These are phyloP conservation scores for Saccharum hybrid DNA, from an alignment of 202 grass and related monocot species.

Conservation along the genomic window DNA sequence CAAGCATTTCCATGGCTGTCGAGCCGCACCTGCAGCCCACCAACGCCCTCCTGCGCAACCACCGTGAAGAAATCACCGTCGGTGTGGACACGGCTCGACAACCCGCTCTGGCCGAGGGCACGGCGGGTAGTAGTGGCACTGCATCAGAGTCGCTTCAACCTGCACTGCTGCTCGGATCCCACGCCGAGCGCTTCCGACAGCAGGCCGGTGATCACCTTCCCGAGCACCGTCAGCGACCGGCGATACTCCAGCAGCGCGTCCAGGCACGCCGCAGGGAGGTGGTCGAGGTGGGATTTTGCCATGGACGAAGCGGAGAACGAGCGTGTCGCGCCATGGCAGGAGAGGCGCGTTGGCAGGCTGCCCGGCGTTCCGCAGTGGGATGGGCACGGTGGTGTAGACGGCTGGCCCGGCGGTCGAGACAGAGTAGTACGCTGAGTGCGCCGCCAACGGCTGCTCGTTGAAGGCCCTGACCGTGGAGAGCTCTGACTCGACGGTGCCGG, in stretches of 20 bases:
- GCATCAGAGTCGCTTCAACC: slow-evolving; percentile 45
- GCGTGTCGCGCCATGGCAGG: slow-evolving; percentile 49
- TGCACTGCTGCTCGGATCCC: background rate
- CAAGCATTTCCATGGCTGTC: slow-evolving; percentile 6
- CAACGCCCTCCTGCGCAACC: slow-evolving; percentile 37
- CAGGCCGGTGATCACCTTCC: slow-evolving; percentile 34
- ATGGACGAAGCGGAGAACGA: slow-evolving; percentile 13
- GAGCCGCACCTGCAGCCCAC: slow-evolving; percentile 47
- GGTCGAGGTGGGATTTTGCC: background rate
- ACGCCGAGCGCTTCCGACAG: slow-evolving; percentile 48
- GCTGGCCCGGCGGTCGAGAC: background rate
- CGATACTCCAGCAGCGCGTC: slow-evolving; percentile 40
- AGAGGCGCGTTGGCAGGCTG: background rate
- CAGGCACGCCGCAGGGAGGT: slow-evolving; percentile 42
- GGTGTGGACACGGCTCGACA: slow-evolving; percentile 42
- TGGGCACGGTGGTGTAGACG: slow-evolving; percentile 45
- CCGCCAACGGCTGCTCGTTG: slow-evolving; percentile 44
- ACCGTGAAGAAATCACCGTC: slow-evolving; percentile 51
- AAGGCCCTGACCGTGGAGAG: slow-evolving; percentile 45
- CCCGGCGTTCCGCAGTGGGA: background rate
- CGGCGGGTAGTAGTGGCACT: slow-evolving; percentile 63
- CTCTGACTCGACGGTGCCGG: background rate
- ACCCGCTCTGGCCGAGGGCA: slow-evolving; percentile 45
- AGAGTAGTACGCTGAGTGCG: slow-evolving; percentile 50
- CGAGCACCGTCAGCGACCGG: background rate